Evolutionary conservation across 2,329 filamentous ascomycete genomes (phyloP), one percentile per base, ranked within the genome.

Genomic region (Parasarocladium wereldwijsianum): DNA sequence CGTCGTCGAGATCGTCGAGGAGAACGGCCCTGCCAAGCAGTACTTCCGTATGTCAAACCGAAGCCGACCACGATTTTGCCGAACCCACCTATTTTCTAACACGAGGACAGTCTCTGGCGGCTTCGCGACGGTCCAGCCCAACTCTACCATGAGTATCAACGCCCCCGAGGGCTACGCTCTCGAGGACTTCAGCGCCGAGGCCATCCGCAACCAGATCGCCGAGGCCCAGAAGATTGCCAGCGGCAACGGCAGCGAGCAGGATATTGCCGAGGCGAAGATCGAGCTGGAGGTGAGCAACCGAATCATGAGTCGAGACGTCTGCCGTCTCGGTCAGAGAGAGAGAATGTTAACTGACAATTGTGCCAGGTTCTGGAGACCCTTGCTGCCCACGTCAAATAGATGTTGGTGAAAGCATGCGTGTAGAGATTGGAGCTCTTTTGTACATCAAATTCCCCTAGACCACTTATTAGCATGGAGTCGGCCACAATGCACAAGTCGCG

Each of bases 261-360:
- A 96, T 52, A 82, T 96, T 61, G 87, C 87, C 41, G 90, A 98
- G 75, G 90, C 90, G 44, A 96, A 94, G 75, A 87, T 98, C 56
- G 87, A 96, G 71, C 64, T 98, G 45, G 90, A 98, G 84, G 87
- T 93, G n/a, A 16, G 35, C 20, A 16, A n/a, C n/a, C n/a, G n/a
- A n/a, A n/a, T n/a, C n/a, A n/a, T 14, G n/a, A 6, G 5, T 20
- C 13, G 10, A 15, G 10, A n/a, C 7, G 13, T 12, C 14, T 21
- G 6, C 14, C 13, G 12, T 17, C 20, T 17, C 18, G 4, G 7
- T 11, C 14, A 30, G 11, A 16, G 13, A 17, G 23, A 61, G 54
- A 55, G n/a, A n/a, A 14, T 13, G 27, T n/a, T 21, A 43, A 37
- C 56, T 70, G 47, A 68, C 47, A 20, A 15, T 25, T 23, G 29